phyloP scores from a whole-genome alignment of 192 early-diverging fungal genomes.

The Podila verticillata region DNA sequence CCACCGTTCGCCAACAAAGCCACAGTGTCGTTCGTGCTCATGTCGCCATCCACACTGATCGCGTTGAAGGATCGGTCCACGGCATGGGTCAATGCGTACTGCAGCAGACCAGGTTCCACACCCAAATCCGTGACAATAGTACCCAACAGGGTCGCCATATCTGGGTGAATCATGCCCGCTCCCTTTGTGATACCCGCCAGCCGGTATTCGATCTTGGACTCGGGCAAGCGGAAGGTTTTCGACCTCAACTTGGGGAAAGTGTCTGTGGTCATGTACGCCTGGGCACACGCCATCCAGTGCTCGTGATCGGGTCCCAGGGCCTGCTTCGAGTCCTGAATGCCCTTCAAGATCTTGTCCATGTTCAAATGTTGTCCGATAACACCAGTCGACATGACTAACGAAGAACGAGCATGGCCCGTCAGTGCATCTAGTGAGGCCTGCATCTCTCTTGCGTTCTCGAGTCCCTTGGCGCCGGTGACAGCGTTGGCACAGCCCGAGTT shows the following conservation, averaged over 20 bases:
- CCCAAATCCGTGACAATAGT: conserved; percentile 88
- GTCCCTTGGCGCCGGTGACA: conserved; percentile 88
- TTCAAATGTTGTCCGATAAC: conserved; percentile 94
- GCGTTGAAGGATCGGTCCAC: conserved; percentile 95
- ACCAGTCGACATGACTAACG: conserved; percentile 95
- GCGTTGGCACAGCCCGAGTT: conserved; percentile 98
- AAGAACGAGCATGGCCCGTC: conserved; percentile 50
- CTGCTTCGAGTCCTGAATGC: conserved; percentile 60
- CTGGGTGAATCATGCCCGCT: conserved; percentile 98
- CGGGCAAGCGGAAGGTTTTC: conserved; percentile 58
- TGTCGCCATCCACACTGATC: conserved; percentile 96
- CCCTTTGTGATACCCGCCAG: conserved; percentile 97
- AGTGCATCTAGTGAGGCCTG: conserved; percentile 62
- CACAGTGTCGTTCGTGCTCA: conserved; percentile 96
- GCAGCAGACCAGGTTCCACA: conserved; percentile 70
- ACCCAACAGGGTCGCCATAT: conserved; percentile 96
- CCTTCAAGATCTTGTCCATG: conserved; percentile 82
- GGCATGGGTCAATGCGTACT: conserved; percentile 79
- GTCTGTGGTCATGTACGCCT: conserved; percentile 97
- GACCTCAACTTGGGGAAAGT: conserved; percentile 95
- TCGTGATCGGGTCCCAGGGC: conserved; percentile 64
- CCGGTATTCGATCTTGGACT: conserved; percentile 62
- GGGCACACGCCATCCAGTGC: conserved; percentile 82
- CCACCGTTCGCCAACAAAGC: conserved; percentile 90
- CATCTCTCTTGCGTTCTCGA: conserved; percentile 82